Evolutionary conservation across 768 basidiomycete species (phyloP).

Genomic region (Chalciporus chontae): DNA sequence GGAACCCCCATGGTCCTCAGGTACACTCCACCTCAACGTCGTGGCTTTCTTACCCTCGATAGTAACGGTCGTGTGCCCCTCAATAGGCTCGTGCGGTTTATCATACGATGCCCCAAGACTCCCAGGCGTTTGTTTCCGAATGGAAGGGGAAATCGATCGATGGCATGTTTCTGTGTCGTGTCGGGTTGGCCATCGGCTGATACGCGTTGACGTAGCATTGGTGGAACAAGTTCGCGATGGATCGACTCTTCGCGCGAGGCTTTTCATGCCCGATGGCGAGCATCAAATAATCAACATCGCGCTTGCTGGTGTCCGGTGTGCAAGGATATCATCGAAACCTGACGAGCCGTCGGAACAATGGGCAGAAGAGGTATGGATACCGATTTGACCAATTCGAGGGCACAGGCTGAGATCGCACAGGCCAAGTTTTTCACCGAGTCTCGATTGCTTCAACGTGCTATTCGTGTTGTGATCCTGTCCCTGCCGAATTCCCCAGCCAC

Average conservation of each 20-base stretch:
- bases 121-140: constrained; percentile 83
- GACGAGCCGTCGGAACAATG: constrained; percentile 79
- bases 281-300: constrained; percentile 90
- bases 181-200: constrained; percentile 5
- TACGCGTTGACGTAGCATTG: constrained; percentile 50
- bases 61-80: constrained; percentile 2
- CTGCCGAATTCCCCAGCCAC: constrained; percentile 75
- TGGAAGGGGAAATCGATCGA: constrained; percentile 92
- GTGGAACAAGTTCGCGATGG: constrained; percentile 95
- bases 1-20: constrained; percentile 79
- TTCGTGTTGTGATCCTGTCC: constrained; percentile 75
- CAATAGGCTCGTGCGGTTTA: constrained; percentile 66
- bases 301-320: constrained; percentile 76
- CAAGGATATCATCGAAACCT: constrained; percentile 65
- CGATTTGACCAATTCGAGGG: neutral
- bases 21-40: constrained; percentile 31
- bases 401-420: constrained; percentile 36
- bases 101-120: constrained; percentile 86
- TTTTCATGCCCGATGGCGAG: constrained; percentile 82
- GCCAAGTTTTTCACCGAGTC: constrained; percentile 94
- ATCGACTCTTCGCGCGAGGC: constrained; percentile 81
- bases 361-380: constrained; percentile 76
- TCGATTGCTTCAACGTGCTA: constrained; percentile 74
- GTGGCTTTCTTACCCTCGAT: neutral
- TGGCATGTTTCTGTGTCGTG: constrained; percentile 42